Evolutionary conservation across 164 flowering plant species (phyloP).

Genomic region (Tinospora cordifolia): DNA sequence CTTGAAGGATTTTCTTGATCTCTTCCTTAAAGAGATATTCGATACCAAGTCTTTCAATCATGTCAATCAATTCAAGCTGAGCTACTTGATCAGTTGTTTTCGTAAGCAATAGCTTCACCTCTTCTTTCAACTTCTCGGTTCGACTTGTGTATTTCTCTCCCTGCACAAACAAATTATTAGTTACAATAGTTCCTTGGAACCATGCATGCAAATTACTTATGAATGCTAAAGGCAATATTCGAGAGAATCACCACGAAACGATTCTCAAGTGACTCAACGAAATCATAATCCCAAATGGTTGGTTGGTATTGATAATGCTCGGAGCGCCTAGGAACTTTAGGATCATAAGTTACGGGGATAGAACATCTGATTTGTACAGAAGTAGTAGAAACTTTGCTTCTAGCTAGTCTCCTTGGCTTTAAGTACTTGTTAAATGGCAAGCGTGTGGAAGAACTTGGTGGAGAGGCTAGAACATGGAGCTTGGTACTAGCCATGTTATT

Average conservation of each 20-base stretch:
- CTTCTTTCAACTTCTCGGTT: slow-evolving; percentile 12
- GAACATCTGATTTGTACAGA: slow-evolving; percentile 4
- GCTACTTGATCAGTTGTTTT: slow-evolving; percentile 7
- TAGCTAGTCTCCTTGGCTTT: not conserved
- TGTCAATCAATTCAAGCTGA: slow-evolving; percentile 21
- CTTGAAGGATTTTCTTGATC: slow-evolving; percentile 9
- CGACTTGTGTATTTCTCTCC: slow-evolving; percentile 3
- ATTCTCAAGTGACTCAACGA: slow-evolving; percentile 17
- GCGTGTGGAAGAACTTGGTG: not conserved
- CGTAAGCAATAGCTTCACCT: slow-evolving; percentile 9
- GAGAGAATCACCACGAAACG: slow-evolving; percentile 5
- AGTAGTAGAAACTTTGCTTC: not conserved
- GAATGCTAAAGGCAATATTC: not conserved
- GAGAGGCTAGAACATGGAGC: not conserved
- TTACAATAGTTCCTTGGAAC: no score
- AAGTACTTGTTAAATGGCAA: not conserved
- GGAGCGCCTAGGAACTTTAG: slow-evolving; percentile 9
- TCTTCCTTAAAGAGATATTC: slow-evolving; percentile 19
- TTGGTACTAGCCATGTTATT: not conserved
- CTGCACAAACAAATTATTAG: not conserved
- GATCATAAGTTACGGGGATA: slow-evolving; percentile 8
- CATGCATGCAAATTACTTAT: not conserved
- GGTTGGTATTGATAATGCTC: slow-evolving; percentile 16
- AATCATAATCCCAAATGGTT: slow-evolving; percentile 22
- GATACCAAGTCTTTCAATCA: slow-evolving; percentile 22